Evolutionary conservation across 1,139 yeast species (phyloP).

Genomic region (Spencermartinsiella ligniputridi): DNA sequence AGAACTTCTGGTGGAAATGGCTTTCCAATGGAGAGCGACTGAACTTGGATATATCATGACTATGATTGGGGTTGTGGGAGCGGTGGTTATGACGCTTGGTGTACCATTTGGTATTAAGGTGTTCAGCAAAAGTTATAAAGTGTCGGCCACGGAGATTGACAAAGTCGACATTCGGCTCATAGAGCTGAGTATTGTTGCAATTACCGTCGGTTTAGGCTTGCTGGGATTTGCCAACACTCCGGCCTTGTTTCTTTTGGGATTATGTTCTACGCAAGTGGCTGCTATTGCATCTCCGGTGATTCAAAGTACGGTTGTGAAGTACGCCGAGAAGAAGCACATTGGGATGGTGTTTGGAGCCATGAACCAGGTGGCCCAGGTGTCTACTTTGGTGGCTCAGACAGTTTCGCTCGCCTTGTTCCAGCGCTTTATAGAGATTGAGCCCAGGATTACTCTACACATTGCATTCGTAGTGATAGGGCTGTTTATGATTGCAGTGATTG

Average conservation of each 20-base stretch:
- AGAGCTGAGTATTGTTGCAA: slow-evolving; percentile 37
- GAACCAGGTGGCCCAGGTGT: slow-evolving; percentile 25
- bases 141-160: slow-evolving; percentile 41
- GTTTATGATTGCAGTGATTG: neutral
- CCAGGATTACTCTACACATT: slow-evolving; percentile 12
- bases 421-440: slow-evolving; percentile 25
- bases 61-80: slow-evolving; percentile 45
- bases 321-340: slow-evolving; percentile 33
- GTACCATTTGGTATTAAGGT: slow-evolving; percentile 42
- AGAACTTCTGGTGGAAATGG: slow-evolving; percentile 35
- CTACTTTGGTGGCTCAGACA: slow-evolving; percentile 27
- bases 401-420: slow-evolving; percentile 28
- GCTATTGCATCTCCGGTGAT: slow-evolving; percentile 46
- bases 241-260: slow-evolving; percentile 21
- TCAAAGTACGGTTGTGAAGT: slow-evolving; percentile 48
- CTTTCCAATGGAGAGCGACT: slow-evolving; percentile 55
- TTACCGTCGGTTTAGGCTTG: slow-evolving; percentile 41
- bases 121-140: slow-evolving; percentile 30
- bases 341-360: slow-evolving; percentile 35
- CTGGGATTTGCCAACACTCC: slow-evolving; percentile 35
- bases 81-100: slow-evolving; percentile 38
- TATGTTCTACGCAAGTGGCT: slow-evolving; percentile 43
- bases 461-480: neutral
- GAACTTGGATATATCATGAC: slow-evolving; percentile 60
- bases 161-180: slow-evolving; percentile 48